These are phyloP conservation scores for Hippophae gyantsensis DNA, from an alignment of 306 rosid species.

Conservation along the genomic window DNA sequence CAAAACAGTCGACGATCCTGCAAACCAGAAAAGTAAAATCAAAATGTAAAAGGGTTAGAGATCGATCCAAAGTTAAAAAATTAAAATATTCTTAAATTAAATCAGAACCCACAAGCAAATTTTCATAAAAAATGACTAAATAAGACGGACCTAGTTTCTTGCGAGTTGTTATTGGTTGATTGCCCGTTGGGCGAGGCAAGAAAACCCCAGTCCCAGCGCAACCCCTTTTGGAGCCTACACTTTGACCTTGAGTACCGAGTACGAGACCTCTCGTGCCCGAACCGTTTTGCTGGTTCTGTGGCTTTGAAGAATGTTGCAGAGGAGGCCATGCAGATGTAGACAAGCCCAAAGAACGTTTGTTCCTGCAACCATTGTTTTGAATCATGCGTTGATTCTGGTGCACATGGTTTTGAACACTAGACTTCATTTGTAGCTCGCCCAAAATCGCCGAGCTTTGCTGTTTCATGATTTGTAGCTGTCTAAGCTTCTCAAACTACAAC, in stretches of 20 bases:
- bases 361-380: slow-evolving; percentile 14
- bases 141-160: slow-evolving; percentile 37
- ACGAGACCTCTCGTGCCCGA: slow-evolving; percentile 46
- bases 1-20: slow-evolving; percentile 45
- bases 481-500: slow-evolving; percentile 39
- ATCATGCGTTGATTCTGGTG: slow-evolving; percentile 23
- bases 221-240: slow-evolving; percentile 18
- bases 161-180: slow-evolving; percentile 16
- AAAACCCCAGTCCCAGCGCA: slow-evolving; percentile 83
- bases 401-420: slow-evolving; percentile 13
- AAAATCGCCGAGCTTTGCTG: slow-evolving; percentile 25
- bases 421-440: slow-evolving; percentile 22
- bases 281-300: slow-evolving; percentile 23
- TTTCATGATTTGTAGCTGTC: slow-evolving; percentile 43
- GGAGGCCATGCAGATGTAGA: slow-evolving; percentile 62
- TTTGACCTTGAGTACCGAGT: slow-evolving; percentile 10
- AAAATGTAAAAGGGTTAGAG: background rate
- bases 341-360: slow-evolving; percentile 25
- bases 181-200: slow-evolving; percentile 46
- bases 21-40: background rate
- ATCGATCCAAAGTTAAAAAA: background rate
- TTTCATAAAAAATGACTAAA: background rate
- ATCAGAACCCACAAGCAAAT: background rate
- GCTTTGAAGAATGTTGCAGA: slow-evolving; percentile 36
- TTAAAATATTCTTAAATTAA: background rate